Evolutionary conservation across 2,329 filamentous ascomycete genomes (phyloP), one percentile per base, ranked within the genome.

Genomic region (Epichloe bromicola): DNA sequence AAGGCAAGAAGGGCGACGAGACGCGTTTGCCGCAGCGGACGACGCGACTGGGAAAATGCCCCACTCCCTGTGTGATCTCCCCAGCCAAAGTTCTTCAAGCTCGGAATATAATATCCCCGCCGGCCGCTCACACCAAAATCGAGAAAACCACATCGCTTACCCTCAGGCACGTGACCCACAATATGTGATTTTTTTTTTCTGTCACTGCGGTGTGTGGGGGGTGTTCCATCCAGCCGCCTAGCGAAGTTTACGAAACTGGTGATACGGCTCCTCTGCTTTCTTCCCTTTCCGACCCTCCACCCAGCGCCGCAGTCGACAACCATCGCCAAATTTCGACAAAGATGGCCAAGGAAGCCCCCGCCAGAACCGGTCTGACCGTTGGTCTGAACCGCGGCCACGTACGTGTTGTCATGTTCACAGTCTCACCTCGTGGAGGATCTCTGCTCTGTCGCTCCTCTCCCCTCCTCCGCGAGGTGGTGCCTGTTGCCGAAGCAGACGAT

Each of bases 351-450:
- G 78, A 80, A 71, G 68, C 73, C 56, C 70, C 74, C 62, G 72
- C 73, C 65, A 74, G 73, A 63, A 72, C 70, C 70, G 79, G 79
- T 70, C 70, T 83, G 62, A 70, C 74, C 71, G 71, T 78, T 65
- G 80, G 80, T 68, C 67, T 75, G 64, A 82, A 83, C 77, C 76
- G 74, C 62, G 77, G 79, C 69, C 74, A 80, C 74, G 79, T 82
- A 82, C 71, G 76, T 72, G 40, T 20, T 46, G 15, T 26, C 42
- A 50, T 55, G 47, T 57, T 60, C 66, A 65, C 67, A 69, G 75
- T 83, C 80, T 83, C 80, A 83, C 79, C 80, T 83, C 80, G 76
- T 83, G 80, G 80, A 83, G 80, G 79, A 83, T 83, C 78, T 78
- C 79, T 80, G 78, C 77, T 60, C 58, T 58, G 50, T 44, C 33